Conservation (phyloP, 2,329 filamentous ascomycete genomes). For the Thelonectria discophora region DNA sequence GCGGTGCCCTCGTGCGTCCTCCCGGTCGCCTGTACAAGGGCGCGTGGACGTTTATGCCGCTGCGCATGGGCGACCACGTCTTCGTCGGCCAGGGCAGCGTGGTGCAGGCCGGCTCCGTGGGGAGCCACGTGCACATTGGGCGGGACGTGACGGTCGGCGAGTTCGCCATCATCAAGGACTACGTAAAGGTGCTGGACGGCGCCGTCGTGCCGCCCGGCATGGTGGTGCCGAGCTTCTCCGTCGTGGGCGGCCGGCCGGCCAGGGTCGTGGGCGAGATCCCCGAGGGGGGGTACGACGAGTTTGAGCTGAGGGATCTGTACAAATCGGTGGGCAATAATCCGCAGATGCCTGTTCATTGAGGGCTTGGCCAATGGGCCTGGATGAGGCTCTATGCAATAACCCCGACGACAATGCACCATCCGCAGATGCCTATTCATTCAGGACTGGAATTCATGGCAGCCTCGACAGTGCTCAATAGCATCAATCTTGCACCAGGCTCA, state of each 20-base stretch:
- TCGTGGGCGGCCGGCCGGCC: constrained; percentile 86
- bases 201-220: constrained; percentile 86
- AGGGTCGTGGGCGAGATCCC: constrained; percentile 83
- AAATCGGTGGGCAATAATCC: constrained; percentile 70
- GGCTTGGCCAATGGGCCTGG: too few species aligned
- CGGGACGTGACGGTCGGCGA: constrained; percentile 79
- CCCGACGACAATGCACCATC: too few species aligned
- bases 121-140: constrained; percentile 87
- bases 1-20: constrained; percentile 80
- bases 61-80: constrained; percentile 94
- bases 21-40: constrained; percentile 85
- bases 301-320: constrained; percentile 71
- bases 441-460: too few species aligned
- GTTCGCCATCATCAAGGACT: constrained; percentile 93
- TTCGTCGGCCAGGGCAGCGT: constrained; percentile 81
- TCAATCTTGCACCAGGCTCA: too few species aligned
- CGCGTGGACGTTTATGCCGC: constrained; percentile 81
- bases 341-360: constrained; percentile 45
- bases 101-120: constrained; percentile 84
- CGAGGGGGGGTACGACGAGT: constrained; percentile 72
- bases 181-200: constrained; percentile 85
- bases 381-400: too few species aligned
- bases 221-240: constrained; percentile 90
- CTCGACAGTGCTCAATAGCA: too few species aligned
- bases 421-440: too few species aligned